These are phyloP conservation scores for Pseudoneurospora amorphoporcata DNA, from an alignment of 495 filamentous ascomycete species.

Conservation along the genomic window DNA sequence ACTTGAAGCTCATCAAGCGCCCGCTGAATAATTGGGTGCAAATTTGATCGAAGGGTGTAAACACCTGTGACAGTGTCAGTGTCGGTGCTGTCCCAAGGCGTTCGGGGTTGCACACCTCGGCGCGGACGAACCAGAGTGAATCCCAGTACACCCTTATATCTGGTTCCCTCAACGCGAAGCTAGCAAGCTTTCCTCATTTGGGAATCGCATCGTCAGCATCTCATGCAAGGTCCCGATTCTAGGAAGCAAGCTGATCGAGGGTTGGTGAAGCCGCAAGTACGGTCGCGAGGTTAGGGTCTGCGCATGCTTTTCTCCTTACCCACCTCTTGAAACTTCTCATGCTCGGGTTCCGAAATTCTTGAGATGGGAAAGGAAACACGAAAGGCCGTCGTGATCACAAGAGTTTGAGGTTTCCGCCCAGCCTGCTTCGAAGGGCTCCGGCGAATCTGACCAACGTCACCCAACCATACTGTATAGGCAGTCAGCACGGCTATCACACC, in stretches of 20 bases:
- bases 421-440: not conserved
- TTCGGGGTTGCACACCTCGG: not conserved
- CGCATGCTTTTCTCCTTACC: not conserved
- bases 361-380: not conserved
- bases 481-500: not conserved
- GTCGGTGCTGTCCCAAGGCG: not conserved
- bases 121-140: not conserved
- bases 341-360: not conserved
- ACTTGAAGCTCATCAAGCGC: too few species aligned
- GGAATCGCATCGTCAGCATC: not conserved
- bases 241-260: not conserved
- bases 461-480: not conserved
- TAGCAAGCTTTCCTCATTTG: not conserved
- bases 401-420: not conserved
- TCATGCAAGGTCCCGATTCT: not conserved
- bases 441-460: not conserved
- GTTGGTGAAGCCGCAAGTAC: too few species aligned
- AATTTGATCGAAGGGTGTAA: not conserved
- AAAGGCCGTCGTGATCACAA: not conserved
- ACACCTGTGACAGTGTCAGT: not conserved
- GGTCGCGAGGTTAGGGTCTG: not conserved
- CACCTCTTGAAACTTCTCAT: not conserved
- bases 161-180: not conserved
- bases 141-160: not conserved
- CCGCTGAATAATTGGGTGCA: too few species aligned